Conservation (phyloP, 2,329 filamentous ascomycete species). For the Fusarium ambrosium region DNA sequence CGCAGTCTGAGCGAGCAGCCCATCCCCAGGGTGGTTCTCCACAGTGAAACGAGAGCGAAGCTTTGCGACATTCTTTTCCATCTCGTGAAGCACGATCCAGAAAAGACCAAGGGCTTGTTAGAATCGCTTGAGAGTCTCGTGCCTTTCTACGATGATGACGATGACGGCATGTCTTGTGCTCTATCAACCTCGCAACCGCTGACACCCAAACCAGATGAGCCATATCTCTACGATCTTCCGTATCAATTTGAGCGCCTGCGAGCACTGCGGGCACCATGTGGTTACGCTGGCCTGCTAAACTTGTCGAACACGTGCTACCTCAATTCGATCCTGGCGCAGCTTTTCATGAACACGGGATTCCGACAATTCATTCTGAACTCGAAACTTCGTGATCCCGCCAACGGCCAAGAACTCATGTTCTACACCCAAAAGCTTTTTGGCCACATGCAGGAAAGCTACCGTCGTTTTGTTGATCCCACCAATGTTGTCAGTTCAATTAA, state of each 20-base stretch:
- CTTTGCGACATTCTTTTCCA: conserved; percentile 72
- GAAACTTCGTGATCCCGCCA: conserved; percentile 66
- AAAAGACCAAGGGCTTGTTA: conserved; percentile 66
- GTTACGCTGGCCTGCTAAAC: conserved; percentile 91
- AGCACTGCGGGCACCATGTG: conserved; percentile 80
- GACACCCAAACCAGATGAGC: conserved; percentile 51
- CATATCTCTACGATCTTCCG: conserved; percentile 72
- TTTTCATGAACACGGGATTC: conserved; percentile 95
- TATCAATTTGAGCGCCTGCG: conserved; percentile 74
- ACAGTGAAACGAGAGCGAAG: conserved; percentile 67
- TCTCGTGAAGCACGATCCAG: conserved; percentile 65
- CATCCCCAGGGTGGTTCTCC: conserved; percentile 62
- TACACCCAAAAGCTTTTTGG: conserved; percentile 87
- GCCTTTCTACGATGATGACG: conserved; percentile 54
- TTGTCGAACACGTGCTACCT: conserved; percentile 97
- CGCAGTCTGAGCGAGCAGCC: conserved; percentile 47
- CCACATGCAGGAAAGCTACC: conserved; percentile 85
- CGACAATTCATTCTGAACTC: conserved; percentile 83
- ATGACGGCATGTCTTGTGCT: conserved; percentile 54
- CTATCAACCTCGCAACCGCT: conserved; percentile 16
- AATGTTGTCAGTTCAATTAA: conserved; percentile 81
- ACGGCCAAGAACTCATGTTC: conserved; percentile 76
- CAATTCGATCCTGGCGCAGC: conserved; percentile 92
- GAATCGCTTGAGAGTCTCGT: conserved; percentile 52
- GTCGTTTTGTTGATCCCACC: conserved; percentile 79